These are phyloP conservation scores for Metschnikowia matae DNA, from an alignment of 805 yeast genomes.

Conservation along the genomic window DNA sequence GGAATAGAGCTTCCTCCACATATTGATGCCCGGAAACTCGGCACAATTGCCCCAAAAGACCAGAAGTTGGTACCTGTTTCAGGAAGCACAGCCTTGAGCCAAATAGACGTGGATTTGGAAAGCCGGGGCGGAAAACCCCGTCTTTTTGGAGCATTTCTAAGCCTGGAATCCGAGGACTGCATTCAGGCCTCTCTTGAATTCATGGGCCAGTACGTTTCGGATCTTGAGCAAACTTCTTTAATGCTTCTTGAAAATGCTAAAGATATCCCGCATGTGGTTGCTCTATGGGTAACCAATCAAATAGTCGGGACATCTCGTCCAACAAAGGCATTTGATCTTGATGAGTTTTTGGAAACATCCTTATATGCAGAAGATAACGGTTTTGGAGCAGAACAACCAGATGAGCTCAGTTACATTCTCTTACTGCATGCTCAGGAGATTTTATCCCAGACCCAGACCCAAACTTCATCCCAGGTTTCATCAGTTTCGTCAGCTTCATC, in stretches of 20 bases:
- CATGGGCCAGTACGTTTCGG: constrained; percentile 5
- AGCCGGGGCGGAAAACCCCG: not conserved
- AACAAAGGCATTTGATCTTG: constrained; percentile 7
- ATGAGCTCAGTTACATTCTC: constrained; percentile 29
- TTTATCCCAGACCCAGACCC: constrained; percentile 27
- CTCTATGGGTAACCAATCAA: constrained; percentile 33
- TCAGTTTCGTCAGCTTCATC: no score
- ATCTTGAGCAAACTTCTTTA: not conserved
- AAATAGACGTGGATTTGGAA: constrained; percentile 7
- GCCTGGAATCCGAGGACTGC: constrained; percentile 20
- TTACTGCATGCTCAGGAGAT: constrained; percentile 39
- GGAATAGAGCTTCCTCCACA: constrained; percentile 35
- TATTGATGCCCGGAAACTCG: constrained; percentile 31
- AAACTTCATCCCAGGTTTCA: not conserved
- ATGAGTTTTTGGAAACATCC: constrained; percentile 16
- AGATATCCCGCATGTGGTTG: constrained; percentile 6
- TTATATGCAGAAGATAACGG: no score
- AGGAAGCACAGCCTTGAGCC: not conserved
- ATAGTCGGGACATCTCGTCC: constrained; percentile 5
- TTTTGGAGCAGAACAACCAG: constrained; percentile 8
- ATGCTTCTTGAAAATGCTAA: not conserved
- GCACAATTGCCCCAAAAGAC: constrained; percentile 10
- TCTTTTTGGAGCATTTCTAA: constrained; percentile 17
- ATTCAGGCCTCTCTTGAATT: constrained; percentile 13
- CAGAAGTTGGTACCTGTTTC: not conserved